Evolutionary conservation across 495 filamentous ascomycete genomes (phyloP).

Genomic region (Daldinia loculata): DNA sequence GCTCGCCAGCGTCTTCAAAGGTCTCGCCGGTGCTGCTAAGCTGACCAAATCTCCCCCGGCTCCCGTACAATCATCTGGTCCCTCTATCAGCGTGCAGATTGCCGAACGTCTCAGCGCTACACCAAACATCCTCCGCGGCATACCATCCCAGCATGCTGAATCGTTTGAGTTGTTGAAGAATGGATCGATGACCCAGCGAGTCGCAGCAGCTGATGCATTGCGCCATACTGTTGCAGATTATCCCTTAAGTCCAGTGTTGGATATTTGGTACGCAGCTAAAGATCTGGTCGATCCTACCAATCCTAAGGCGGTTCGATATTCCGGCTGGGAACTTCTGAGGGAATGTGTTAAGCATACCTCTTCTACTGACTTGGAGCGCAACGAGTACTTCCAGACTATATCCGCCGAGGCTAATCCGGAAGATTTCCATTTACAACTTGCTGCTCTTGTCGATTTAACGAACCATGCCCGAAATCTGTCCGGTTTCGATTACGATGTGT

Average conservation of each 20-base stretch:
- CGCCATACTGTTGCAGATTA: conserved; percentile 64
- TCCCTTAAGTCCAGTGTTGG: conserved; percentile 63
- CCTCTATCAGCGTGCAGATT: conserved; percentile 43
- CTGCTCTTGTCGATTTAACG: conserved; percentile 68
- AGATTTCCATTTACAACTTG: conserved; percentile 70
- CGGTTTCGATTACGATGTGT: conserved; percentile 70
- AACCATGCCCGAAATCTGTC: conserved; percentile 68
- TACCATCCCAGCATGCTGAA: conserved; percentile 55
- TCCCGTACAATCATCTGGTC: conserved; percentile 45
- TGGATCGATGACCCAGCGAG: conserved; percentile 59
- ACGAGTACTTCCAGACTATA: conserved; percentile 69
- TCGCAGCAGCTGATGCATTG: conserved; percentile 64
- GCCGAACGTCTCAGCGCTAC: conserved; percentile 47
- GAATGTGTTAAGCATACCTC: conserved; percentile 69
- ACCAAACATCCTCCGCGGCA: conserved; percentile 42
- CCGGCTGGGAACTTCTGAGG: conserved; percentile 69
- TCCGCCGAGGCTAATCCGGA: conserved; percentile 59
- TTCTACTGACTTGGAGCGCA: conserved; percentile 69
- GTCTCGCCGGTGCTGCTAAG: conserved; percentile 57
- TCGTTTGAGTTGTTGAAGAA: conserved; percentile 55
- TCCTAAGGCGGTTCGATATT: conserved; percentile 59
- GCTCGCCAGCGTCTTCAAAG: conserved; percentile 65
- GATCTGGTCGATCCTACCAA: conserved; percentile 69
- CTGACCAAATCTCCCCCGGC: conserved; percentile 55
- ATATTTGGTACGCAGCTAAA: conserved; percentile 71